Evolutionary conservation across 2,329 filamentous ascomycete species (phyloP).

Genomic region (Leptoxyphium fumago): DNA sequence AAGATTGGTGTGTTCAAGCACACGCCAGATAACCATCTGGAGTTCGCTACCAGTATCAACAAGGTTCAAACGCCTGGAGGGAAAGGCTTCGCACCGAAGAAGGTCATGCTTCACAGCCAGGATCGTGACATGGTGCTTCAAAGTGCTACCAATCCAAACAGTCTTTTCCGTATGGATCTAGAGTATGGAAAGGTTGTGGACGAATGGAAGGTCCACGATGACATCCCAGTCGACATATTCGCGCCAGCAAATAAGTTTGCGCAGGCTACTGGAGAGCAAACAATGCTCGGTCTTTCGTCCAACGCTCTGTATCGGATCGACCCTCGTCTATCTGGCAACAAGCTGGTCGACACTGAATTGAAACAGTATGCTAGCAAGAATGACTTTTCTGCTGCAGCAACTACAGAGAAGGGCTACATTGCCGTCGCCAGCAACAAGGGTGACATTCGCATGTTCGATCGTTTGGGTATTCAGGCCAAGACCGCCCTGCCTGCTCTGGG

Average conservation of each 20-base stretch:
- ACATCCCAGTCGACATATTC: constrained; percentile 84
- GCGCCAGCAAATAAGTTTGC: constrained; percentile 94
- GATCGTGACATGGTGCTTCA: constrained; percentile 84
- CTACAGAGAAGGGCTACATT: constrained; percentile 91
- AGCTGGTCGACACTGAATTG: constrained; percentile 80
- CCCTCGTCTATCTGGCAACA: constrained; percentile 75
- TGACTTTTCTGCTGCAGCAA: constrained; percentile 86
- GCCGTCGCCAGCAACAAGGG: constrained; percentile 96
- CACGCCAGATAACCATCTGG: constrained; percentile 76
- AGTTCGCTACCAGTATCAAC: constrained; percentile 94
- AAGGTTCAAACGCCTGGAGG: constrained; percentile 83
- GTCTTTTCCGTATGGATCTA: constrained; percentile 91
- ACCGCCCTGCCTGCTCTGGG: constrained; percentile 91
- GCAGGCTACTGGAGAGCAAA: constrained; percentile 90
- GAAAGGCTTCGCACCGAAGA: constrained; percentile 81
- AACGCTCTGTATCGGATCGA: constrained; percentile 92
- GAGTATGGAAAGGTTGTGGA: constrained; percentile 97
- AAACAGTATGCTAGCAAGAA: constrained; percentile 98
- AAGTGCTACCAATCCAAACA: constrained; percentile 69
- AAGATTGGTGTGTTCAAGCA: constrained; percentile 99
- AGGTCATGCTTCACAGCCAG: constrained; percentile 89
- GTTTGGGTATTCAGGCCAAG: constrained; percentile 92
- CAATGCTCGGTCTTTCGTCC: constrained; percentile 81
- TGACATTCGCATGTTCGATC: constrained; percentile 91
- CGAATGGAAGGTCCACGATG: constrained; percentile 96